Conservation (phyloP, 2,329 filamentous ascomycete species). For the Aspergillus calidoustus region DNA sequence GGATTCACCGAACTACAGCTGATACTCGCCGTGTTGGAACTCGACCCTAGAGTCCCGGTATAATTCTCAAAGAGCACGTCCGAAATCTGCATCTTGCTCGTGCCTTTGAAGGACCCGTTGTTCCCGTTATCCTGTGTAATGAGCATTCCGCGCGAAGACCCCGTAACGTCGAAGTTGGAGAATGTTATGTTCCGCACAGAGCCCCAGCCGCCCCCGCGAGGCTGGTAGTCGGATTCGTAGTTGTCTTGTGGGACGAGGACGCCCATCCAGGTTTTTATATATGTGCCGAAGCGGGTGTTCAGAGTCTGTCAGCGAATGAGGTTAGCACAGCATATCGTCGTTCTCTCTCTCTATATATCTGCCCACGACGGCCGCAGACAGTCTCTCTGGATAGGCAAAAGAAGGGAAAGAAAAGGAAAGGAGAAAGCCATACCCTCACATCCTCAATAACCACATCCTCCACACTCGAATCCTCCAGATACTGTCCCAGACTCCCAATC, state of each 20-base stretch:
- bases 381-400: too few species aligned
- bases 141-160: constrained; percentile 48
- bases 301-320: constrained; percentile 20
- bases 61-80: constrained; percentile 59
- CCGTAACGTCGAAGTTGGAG: constrained; percentile 56
- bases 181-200: constrained; percentile 56
- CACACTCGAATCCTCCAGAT: constrained; percentile 59
- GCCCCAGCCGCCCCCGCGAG: constrained; percentile 61
- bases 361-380: too few species aligned
- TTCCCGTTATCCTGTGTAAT: constrained; percentile 57
- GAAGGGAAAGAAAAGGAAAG: too few species aligned
- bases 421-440: constrained; percentile 33
- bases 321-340: too few species aligned
- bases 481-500: constrained; percentile 59
- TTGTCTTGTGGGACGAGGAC: constrained; percentile 49
- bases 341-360: too few species aligned
- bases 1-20: neutral
- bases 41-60: constrained; percentile 41
- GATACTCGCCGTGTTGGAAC: neutral
- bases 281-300: constrained; percentile 55
- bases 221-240: constrained; percentile 56
- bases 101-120: constrained; percentile 55
- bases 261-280: constrained; percentile 64
- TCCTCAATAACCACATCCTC: constrained; percentile 55
- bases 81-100: constrained; percentile 56